Conservation (phyloP, 202 grass and related monocot species). For the Digitaria exilis region DNA sequence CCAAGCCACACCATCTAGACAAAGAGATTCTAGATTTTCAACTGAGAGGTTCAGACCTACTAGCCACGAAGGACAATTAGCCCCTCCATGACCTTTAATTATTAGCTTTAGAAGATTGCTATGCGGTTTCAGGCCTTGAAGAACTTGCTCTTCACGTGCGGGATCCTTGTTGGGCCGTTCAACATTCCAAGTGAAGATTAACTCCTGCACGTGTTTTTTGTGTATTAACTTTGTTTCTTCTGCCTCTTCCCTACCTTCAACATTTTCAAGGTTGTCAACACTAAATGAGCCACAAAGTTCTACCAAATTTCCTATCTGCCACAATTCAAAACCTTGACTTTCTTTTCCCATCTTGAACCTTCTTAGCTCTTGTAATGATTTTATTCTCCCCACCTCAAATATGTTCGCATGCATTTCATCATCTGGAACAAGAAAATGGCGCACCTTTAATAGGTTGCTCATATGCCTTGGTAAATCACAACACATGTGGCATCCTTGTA, state of each 20-base stretch:
- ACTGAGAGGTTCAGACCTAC: background rate
- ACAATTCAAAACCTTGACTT: background rate
- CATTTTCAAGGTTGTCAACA: background rate
- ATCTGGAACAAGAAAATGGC: background rate
- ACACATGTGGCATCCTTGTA: rapidly evolving
- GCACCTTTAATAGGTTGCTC: background rate
- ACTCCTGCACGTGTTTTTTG: background rate
- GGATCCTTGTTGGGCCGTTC: background rate
- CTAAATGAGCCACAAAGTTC: background rate
- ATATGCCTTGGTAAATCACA: background rate
- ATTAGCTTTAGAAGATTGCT: background rate
- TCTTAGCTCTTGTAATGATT: background rate
- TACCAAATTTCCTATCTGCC: background rate
- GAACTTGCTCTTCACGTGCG: background rate
- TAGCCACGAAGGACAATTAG: conserved; percentile 14
- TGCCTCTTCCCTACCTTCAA: background rate
- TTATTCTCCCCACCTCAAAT: background rate
- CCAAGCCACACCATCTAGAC: background rate
- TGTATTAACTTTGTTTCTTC: background rate
- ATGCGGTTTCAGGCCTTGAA: background rate
- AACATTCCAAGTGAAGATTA: background rate
- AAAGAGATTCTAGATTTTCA: background rate
- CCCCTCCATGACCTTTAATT: conserved; percentile 3
- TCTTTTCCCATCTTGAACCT: background rate
- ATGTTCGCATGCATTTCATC: background rate